Conservation (phyloP, 208 protist genomes). For the Naegleria gruberi region DNA sequence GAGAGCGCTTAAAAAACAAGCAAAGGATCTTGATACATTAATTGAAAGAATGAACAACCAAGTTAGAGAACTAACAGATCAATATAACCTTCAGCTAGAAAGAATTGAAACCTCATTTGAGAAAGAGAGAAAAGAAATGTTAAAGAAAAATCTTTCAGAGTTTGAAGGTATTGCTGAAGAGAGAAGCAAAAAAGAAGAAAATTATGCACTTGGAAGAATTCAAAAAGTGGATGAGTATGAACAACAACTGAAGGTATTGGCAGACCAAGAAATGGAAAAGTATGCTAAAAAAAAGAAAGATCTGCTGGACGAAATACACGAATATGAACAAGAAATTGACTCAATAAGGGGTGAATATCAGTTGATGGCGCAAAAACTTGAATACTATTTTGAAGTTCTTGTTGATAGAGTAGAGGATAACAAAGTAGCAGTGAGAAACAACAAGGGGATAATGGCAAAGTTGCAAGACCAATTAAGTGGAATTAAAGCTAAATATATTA, state of each 20-base stretch:
- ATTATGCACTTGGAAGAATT: conserved; percentile 69
- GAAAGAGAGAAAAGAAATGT: conserved; percentile 69
- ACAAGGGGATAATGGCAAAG: conserved; percentile 76
- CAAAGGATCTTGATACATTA: conserved; percentile 64
- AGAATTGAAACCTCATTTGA: conserved; percentile 77
- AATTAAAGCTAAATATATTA: conserved; percentile 73
- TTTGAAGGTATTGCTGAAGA: conserved; percentile 68
- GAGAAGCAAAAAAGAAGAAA: conserved; percentile 59
- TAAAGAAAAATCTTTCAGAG: conserved; percentile 64
- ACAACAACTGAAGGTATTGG: background rate
- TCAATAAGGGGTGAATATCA: conserved; percentile 86
- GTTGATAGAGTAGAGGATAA: conserved; percentile 86
- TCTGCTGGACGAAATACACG: background rate
- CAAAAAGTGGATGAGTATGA: conserved; percentile 51
- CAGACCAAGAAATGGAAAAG: background rate
- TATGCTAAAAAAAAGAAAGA: background rate
- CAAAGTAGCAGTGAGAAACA: conserved; percentile 73
- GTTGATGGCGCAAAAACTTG: conserved; percentile 87
- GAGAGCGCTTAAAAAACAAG: conserved; percentile 58
- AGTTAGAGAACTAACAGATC: conserved; percentile 60
- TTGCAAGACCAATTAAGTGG: conserved; percentile 73
- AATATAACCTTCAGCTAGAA: conserved; percentile 54
- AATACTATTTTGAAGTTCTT: conserved; percentile 90
- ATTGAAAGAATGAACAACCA: conserved; percentile 68
- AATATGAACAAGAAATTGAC: conserved; percentile 78